These are phyloP conservation scores for Phoenix dactylifera DNA, from an alignment of 176 grass and related monocot species.

Conservation along the genomic window DNA sequence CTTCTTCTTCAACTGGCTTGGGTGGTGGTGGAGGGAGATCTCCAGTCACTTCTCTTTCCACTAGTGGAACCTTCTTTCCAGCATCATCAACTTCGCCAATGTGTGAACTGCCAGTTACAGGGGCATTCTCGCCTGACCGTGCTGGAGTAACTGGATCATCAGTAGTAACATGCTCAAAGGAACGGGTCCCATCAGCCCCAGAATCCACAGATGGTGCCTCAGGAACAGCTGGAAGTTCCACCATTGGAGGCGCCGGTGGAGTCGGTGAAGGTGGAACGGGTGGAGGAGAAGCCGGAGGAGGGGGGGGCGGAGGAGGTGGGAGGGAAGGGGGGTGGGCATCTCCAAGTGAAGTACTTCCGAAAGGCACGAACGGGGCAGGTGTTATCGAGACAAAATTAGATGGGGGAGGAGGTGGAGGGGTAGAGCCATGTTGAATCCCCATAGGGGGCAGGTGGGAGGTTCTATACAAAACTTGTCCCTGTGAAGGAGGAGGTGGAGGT, in stretches of 20 bases:
- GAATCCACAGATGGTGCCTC: not conserved
- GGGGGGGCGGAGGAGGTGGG: constrained; percentile 7
- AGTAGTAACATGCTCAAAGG: constrained; percentile 1
- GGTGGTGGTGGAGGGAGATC: constrained; percentile 3
- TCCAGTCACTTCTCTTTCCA: not conserved
- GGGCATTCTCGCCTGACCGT: no score
- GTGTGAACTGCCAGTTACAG: not conserved
- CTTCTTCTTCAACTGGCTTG: constrained; percentile 27
- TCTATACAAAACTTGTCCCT: constrained; percentile 6
- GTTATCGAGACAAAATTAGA: not conserved
- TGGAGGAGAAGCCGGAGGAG: constrained; percentile 3
- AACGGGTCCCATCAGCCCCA: not conserved
- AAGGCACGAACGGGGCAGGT: not conserved
- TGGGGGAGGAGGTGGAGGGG: not conserved
- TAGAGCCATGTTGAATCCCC: not conserved
- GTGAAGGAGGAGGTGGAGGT: constrained; percentile 3
- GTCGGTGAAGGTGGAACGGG: constrained; percentile 5
- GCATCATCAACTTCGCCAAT: not conserved
- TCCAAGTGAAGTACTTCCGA: not conserved
- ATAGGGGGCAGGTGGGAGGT: not conserved
- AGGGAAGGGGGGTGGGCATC: not conserved
- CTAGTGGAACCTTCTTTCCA: not conserved
- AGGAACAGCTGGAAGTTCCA: not conserved
- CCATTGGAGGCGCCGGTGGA: constrained; percentile 6
- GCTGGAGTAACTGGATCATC: not conserved